These are phyloP conservation scores for Colletotrichum plurivorum DNA, from an alignment of 2,329 filamentous ascomycete species.

Conservation along the genomic window DNA sequence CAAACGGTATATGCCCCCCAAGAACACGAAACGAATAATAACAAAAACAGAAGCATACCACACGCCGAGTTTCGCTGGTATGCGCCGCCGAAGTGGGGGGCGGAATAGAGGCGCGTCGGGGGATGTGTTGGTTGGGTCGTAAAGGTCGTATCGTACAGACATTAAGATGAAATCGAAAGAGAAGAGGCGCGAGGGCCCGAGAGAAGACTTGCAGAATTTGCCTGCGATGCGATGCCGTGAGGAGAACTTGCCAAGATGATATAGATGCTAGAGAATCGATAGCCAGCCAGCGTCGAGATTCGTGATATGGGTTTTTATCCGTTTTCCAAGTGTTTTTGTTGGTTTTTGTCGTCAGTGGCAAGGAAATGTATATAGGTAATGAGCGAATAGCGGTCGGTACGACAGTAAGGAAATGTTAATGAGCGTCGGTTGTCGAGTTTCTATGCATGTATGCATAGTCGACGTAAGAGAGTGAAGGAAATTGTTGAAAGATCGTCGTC, in stretches of 20 bases:
- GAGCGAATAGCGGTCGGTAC: constrained; percentile 51
- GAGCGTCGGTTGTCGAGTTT: constrained; percentile 15
- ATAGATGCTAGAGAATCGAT: constrained; percentile 13
- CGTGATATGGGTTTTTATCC: not conserved
- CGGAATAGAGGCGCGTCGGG: constrained; percentile 41
- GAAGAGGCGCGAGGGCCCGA: not conserved
- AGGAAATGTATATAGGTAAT: constrained; percentile 48
- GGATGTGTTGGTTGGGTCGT: constrained; percentile 8
- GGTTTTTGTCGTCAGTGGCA: constrained; percentile 42
- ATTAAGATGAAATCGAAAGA: constrained; percentile 9
- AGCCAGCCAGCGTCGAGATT: constrained; percentile 33
- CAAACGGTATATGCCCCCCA: constrained; percentile 34
- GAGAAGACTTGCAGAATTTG: not conserved
- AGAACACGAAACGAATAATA: constrained; percentile 35
- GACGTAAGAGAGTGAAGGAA: constrained; percentile 28
- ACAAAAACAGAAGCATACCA: constrained; percentile 14
- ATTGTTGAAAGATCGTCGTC: constrained; percentile 30
- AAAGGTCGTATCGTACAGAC: constrained; percentile 37
- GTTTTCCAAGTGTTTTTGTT: constrained; percentile 40
- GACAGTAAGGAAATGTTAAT: constrained; percentile 23
- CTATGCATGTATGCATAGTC: not conserved
- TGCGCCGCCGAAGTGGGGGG: constrained; percentile 8
- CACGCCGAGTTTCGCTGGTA: not conserved
- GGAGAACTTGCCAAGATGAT: constrained; percentile 1
- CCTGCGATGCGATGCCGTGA: not conserved